Evolutionary conservation across 768 basidiomycete genomes (phyloP), one percentile per base, ranked within the genome.

Genomic region (Pisolithus marmoratus): DNA sequence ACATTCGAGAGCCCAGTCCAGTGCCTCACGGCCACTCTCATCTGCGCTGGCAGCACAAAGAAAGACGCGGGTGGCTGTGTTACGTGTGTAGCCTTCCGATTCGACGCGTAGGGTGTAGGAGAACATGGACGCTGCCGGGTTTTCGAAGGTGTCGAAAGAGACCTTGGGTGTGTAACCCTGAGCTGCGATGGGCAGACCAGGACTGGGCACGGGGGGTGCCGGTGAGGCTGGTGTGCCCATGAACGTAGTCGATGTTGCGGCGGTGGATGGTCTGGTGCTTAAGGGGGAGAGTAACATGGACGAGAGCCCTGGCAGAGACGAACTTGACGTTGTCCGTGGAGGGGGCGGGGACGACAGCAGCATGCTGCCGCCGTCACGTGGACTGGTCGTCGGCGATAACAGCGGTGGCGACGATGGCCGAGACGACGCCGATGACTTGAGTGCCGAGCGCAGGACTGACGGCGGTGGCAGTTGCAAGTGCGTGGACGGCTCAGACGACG

Each of bases 1-100:
- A 31, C 79, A 77, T 59, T 91, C 88, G 26, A 97, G 76, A n/a
- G 82, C 76, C 95, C 95, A 99, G 51, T 96, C 91, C 8, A 98
- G 72, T 0, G 95, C 94, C 60, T 93, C 83, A 6, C 76, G 70
- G 0, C 94, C 94, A 53, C 87, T 90, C 70, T 95, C 94, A 60
- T 96, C 94, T 0, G 85, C 75, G 41, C 89, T 90, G 1, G 90
- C 79, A 0, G 94, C 94, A 53, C 93, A 94, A 1, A 96, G 76
- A 68, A 92, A 98, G 1, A 90, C 90, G 0, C 95, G 79, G 1
- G 93, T 94, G 48, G 82, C 81, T 26, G 85, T 76, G 3, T 76
- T 84, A 27, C 90, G 79, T 40, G 74, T 72, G 66, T 93, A 97
- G 2, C 87, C 87, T 2, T 85, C 89, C 8, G 82, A 84, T 67